These are phyloP conservation scores for Boletus vermiculosoides DNA, from an alignment of 768 basidiomycete genomes.

Conservation along the genomic window DNA sequence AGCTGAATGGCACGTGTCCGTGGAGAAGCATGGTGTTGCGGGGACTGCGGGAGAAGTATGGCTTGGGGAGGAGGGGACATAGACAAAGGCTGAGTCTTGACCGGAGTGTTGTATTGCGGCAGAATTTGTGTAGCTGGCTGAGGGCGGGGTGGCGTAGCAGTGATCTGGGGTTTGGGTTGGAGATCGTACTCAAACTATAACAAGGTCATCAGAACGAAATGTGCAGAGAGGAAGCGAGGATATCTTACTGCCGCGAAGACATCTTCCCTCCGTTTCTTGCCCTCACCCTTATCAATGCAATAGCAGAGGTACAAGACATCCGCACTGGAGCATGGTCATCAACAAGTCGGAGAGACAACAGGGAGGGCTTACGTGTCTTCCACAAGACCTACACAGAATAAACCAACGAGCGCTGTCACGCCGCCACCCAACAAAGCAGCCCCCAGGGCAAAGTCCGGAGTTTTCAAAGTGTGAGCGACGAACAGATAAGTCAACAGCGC, in stretches of 20 bases:
- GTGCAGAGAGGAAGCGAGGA: not conserved
- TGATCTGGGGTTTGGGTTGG: constrained; percentile 15
- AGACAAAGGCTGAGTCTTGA: constrained; percentile 7
- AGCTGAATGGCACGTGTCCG: constrained; percentile 5
- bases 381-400: constrained; percentile 81
- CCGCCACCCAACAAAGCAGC: constrained; percentile 76
- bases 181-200: constrained; percentile 43
- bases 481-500: constrained; percentile 83
- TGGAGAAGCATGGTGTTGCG: constrained; percentile 3
- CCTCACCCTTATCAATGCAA: constrained; percentile 59
- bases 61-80: constrained; percentile 13
- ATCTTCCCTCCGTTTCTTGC: constrained; percentile 48
- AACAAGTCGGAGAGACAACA: not conserved
- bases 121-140: constrained; percentile 6
- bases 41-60: constrained; percentile 11
- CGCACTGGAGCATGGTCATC: constrained; percentile 38
- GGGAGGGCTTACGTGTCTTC: constrained; percentile 59
- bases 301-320: constrained; percentile 69
- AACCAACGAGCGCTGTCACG: constrained; percentile 75
- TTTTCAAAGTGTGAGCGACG: constrained; percentile 74
- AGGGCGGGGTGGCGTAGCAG: constrained; percentile 14
- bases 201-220: constrained; percentile 5
- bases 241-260: constrained; percentile 55
- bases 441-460: constrained; percentile 70
- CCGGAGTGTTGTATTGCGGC: constrained; percentile 13